phyloP scores from a whole-genome alignment of 306 rosid species.

The Chamaecrista fasciculata region DNA sequence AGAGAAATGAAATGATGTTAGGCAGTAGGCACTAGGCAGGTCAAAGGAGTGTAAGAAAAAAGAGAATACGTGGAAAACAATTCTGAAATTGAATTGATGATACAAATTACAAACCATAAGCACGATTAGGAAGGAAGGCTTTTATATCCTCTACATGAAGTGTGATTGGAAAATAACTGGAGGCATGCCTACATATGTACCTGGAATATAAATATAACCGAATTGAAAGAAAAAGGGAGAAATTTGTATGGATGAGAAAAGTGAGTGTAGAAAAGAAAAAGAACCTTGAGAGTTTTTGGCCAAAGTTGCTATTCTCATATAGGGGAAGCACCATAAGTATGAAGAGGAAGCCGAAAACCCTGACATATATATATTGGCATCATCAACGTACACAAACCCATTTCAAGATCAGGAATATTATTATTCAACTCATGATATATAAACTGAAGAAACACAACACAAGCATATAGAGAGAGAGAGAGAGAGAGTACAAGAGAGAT shows the following conservation, averaged over 20 bases:
- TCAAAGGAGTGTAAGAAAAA: not conserved
- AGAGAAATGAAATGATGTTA: not conserved
- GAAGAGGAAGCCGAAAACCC: constrained; percentile 59
- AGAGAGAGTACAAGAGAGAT: not conserved
- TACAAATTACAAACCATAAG: constrained; percentile 80
- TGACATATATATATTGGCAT: constrained; percentile 53
- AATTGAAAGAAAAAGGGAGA: not conserved
- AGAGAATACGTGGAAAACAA: not conserved
- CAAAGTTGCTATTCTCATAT: constrained; percentile 51
- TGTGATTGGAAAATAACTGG: constrained; percentile 72
- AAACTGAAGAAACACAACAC: too few relatives aligned
- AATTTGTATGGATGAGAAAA: constrained; percentile 5
- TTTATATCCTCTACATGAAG: constrained; percentile 74
- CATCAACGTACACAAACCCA: not conserved
- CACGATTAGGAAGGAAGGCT: constrained; percentile 68
- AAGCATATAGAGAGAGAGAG: not conserved
- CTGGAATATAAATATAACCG: too few relatives aligned
- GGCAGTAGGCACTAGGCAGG: too few relatives aligned
- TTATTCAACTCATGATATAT: not conserved
- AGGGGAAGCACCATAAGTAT: constrained; percentile 58
- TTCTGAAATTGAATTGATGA: not conserved
- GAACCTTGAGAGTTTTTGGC: constrained; percentile 60
- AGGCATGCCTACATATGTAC: constrained; percentile 69
- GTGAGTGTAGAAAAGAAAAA: not conserved
- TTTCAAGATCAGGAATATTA: not conserved